Conservation (phyloP, 768 basidiomycete species). For the Mycena haematopus region DNA sequence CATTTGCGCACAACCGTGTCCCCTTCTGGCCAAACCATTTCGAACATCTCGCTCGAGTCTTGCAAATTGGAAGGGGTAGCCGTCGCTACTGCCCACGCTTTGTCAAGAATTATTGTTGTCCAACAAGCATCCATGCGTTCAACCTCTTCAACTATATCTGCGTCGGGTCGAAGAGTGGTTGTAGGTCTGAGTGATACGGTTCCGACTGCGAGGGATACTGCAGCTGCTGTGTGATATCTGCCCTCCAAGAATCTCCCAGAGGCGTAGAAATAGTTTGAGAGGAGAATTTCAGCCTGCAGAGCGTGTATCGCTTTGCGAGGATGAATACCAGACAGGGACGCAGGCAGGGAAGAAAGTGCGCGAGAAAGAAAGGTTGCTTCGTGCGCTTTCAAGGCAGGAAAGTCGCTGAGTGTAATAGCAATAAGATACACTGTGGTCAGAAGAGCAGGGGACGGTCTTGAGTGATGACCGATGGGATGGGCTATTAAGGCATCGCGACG, state of each 20-base stretch:
- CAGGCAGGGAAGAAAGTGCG: constrained; percentile 33
- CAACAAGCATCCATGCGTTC: constrained; percentile 25
- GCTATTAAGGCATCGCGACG: constrained; percentile 33
- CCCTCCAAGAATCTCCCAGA: constrained; percentile 43
- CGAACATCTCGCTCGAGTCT: not conserved
- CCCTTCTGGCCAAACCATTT: constrained; percentile 27
- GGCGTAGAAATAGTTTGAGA: constrained; percentile 50
- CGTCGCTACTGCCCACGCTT: constrained; percentile 25
- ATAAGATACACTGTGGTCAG: constrained; percentile 37
- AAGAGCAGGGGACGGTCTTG: constrained; percentile 33
- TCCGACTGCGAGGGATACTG: constrained; percentile 39
- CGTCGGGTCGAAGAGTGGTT: not conserved
- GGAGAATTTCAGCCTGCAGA: constrained; percentile 48
- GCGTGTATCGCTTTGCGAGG: constrained; percentile 39
- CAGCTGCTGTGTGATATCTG: constrained; percentile 46
- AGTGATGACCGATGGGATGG: constrained; percentile 32
- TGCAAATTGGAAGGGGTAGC: constrained; percentile 11
- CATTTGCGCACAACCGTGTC: not conserved
- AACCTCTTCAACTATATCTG: constrained; percentile 13
- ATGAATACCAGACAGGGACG: constrained; percentile 34
- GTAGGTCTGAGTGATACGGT: constrained; percentile 32
- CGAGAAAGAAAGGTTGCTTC: constrained; percentile 39
- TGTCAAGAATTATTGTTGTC: constrained; percentile 23
- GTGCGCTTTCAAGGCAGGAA: constrained; percentile 7
- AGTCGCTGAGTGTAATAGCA: constrained; percentile 8